These are phyloP conservation scores for Pecoramyces ruminantium DNA, from an alignment of 192 early-diverging fungal genomes.

Conservation along the genomic window DNA sequence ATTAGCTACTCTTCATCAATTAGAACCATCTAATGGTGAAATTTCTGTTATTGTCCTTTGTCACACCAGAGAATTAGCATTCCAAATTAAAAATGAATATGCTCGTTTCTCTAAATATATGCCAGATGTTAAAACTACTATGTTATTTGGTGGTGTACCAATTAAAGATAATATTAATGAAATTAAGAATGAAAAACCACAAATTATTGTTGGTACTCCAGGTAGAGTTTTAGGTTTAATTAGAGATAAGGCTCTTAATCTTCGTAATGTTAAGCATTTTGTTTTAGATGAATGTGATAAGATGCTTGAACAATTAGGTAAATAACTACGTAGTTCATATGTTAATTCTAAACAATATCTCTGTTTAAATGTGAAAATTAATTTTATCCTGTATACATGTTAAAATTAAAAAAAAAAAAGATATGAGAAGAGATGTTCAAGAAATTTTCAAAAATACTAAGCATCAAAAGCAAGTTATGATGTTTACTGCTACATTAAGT, in stretches of 20 bases:
- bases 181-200: conserved; percentile 79
- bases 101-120: conserved; percentile 89
- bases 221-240: conserved; percentile 77
- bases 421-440: conserved; percentile 94
- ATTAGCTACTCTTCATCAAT: conserved; percentile 85
- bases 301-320: conserved; percentile 83
- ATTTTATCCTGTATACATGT: background rate
- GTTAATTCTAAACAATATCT: background rate
- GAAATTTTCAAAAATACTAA: conserved; percentile 88
- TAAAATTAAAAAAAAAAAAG: conserved; percentile 16
- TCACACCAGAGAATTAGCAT: conserved; percentile 95
- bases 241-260: conserved; percentile 63
- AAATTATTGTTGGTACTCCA: conserved; percentile 95
- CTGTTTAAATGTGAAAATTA: background rate
- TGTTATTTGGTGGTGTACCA: conserved; percentile 79
- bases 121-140: conserved; percentile 78
- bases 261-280: conserved; percentile 85
- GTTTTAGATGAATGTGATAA: conserved; percentile 98
- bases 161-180: conserved; percentile 66
- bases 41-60: conserved; percentile 79
- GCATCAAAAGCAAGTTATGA: conserved; percentile 97
- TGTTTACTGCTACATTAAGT: conserved; percentile 90
- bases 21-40: conserved; percentile 54
- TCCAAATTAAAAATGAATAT: conserved; percentile 97
- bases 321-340: conserved; percentile 24